Percentiles rank a stretch among this genome's conserved stretches.
Conservation (phyloP, 495 filamentous ascomycete species). For the Haplographium delicatum region DNA sequence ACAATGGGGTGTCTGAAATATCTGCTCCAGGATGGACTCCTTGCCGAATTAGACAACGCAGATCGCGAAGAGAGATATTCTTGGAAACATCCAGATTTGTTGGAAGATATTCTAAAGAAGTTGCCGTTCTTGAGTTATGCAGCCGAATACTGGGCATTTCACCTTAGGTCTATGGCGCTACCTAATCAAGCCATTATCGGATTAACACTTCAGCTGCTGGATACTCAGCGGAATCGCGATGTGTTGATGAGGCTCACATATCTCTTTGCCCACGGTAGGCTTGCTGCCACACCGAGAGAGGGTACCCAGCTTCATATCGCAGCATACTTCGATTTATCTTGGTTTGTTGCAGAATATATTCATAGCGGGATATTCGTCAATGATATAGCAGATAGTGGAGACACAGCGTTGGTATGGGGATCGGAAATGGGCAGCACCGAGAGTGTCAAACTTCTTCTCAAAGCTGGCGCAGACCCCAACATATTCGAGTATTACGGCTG, state of each 20-base stretch:
- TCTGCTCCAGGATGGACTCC: constrained; percentile 1
- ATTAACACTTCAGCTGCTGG: background rate
- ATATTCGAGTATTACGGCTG: constrained; percentile 6
- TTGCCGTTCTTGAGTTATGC: constrained; percentile 10
- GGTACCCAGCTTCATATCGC: constrained; percentile 3
- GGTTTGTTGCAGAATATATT: constrained; percentile 7
- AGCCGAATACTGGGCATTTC: constrained; percentile 7
- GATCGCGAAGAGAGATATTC: background rate
- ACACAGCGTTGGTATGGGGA: constrained; percentile 10
- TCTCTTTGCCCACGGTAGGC: background rate
- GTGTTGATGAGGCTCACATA: constrained; percentile 9
- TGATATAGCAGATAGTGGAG: background rate
- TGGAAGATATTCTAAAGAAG: background rate
- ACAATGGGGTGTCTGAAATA: constrained; percentile 3
- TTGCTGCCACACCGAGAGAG: background rate
- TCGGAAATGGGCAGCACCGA: constrained; percentile 7
- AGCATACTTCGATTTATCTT: constrained; percentile 13
- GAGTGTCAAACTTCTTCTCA: constrained; percentile 2
- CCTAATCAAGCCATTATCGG: background rate
- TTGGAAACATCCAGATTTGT: background rate
- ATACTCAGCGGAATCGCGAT: background rate
- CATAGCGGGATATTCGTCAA: background rate
- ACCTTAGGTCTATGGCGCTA: background rate
- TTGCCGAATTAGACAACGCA: background rate
- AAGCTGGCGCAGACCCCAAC: constrained; percentile 5